Percentiles rank a stretch among this genome's conserved stretches.
phyloP scores from a whole-genome alignment of 2,329 filamentous ascomycete species.

The Spiromastix sp. region DNA sequence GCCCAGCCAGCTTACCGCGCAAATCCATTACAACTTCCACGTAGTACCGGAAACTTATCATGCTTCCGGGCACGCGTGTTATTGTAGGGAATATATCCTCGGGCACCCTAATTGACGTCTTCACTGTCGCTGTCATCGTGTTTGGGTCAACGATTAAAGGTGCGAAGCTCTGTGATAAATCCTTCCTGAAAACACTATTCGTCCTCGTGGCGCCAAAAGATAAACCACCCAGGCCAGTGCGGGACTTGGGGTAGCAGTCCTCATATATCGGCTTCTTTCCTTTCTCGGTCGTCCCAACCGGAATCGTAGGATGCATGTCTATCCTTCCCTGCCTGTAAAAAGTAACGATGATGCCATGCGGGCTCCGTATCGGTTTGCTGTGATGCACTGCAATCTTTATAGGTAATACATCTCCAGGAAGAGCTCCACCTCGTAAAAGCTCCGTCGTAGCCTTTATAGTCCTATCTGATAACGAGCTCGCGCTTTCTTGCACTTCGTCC shows the following conservation, averaged over 20 bases:
- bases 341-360: conserved; percentile 87
- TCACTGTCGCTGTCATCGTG: conserved; percentile 68
- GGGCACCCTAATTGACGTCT: conserved; percentile 72
- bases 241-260: conserved; percentile 77
- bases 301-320: conserved; percentile 60
- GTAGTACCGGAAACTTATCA: conserved; percentile 93
- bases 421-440: conserved; percentile 67
- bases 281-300: conserved; percentile 51
- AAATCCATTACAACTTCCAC: conserved; percentile 89
- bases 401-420: conserved; percentile 74
- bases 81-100: conserved; percentile 92
- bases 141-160: conserved; percentile 79
- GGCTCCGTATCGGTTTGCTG: conserved; percentile 78
- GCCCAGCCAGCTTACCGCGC: conserved; percentile 71
- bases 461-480: conserved; percentile 51
- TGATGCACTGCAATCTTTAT: conserved; percentile 77
- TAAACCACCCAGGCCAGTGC: conserved; percentile 74
- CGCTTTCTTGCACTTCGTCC: conserved; percentile 42
- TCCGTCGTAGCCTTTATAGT: conserved; percentile 83
- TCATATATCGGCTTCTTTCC: conserved; percentile 63
- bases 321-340: conserved; percentile 85
- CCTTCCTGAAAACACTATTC: conserved; percentile 89
- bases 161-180: conserved; percentile 78
- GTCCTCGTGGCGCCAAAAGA: conserved; percentile 79
- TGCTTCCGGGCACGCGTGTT: conserved; percentile 73